phyloP scores from a whole-genome alignment of 2,329 filamentous ascomycete genomes.

The Aureobasidium namibiae region DNA sequence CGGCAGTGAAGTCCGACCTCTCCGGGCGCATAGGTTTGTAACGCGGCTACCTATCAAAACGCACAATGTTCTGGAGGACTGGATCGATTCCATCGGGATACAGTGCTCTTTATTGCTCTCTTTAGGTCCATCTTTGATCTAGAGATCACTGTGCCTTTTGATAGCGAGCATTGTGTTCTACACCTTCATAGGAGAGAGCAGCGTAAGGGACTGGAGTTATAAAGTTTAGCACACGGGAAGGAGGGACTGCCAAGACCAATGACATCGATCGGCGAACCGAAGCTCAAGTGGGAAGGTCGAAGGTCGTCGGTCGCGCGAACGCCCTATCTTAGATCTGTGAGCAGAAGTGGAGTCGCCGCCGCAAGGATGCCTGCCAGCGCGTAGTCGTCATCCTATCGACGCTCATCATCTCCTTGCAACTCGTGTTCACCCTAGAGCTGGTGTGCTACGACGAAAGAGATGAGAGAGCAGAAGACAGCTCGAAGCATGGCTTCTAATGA shows the following conservation, averaged over 20 bases:
- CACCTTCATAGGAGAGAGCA: too few relatives aligned
- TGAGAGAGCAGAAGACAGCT: constrained; percentile 1
- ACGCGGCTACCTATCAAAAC: too few relatives aligned
- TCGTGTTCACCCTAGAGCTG: neutral
- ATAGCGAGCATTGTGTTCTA: too few relatives aligned
- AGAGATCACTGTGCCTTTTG: too few relatives aligned
- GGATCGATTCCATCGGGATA: too few relatives aligned
- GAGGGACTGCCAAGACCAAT: neutral
- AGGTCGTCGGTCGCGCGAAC: constrained; percentile 1
- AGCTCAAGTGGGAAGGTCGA: constrained; percentile 3
- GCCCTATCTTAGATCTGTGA: neutral
- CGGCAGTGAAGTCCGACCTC: neutral
- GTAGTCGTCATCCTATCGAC: neutral
- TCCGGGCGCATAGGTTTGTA: too few relatives aligned
- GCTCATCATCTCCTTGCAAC: neutral
- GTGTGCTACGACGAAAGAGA: neutral
- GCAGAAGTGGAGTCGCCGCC: neutral
- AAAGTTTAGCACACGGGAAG: too few relatives aligned
- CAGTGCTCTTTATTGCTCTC: too few relatives aligned
- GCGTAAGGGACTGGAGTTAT: too few relatives aligned
- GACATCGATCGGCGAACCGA: neutral
- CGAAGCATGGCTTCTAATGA: constrained; percentile 42
- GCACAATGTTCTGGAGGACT: too few relatives aligned
- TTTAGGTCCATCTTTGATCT: too few relatives aligned
- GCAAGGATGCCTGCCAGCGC: neutral